phyloP scores from a whole-genome alignment of 352 stramenopile genomes.

The Pythium brachiatum region DNA sequence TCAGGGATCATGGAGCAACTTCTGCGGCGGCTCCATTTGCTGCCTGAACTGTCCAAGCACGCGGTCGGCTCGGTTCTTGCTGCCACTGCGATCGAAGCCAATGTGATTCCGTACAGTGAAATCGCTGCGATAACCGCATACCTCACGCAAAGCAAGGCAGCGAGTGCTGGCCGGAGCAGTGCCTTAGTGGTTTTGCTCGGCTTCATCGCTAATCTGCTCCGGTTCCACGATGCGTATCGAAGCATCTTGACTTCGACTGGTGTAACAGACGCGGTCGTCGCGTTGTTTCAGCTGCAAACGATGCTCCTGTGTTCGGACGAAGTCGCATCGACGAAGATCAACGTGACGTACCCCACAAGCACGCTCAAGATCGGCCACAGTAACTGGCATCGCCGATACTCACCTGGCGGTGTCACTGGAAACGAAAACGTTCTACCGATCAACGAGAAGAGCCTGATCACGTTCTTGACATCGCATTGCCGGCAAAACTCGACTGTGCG shows the following conservation, averaged over 20 bases:
- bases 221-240: conserved; percentile 45
- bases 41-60: conserved; percentile 48
- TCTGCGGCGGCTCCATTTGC: conserved; percentile 40
- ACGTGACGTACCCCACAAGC: conserved; percentile 50
- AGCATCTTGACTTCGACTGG: conserved; percentile 37
- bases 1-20: conserved; percentile 37
- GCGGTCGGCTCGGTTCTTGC: conserved; percentile 54
- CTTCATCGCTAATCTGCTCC: conserved; percentile 26
- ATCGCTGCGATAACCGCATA: conserved; percentile 35
- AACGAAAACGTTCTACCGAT: conserved; percentile 18
- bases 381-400: conserved; percentile 18
- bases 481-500: conserved; percentile 29
- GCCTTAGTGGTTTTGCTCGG: conserved; percentile 35
- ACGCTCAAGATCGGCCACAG: conserved; percentile 28
- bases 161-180: neutral
- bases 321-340: conserved; percentile 37
- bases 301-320: conserved; percentile 26
- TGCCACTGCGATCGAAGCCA: conserved; percentile 54
- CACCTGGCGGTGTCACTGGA: conserved; percentile 2
- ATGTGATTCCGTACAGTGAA: conserved; percentile 52
- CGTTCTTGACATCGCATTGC: conserved; percentile 52
- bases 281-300: conserved; percentile 44
- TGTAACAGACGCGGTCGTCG: conserved; percentile 35
- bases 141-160: conserved; percentile 29
- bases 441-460: conserved; percentile 36